A percentile compares a stretch with the other conserved stretches of the same genome.
These are phyloP conservation scores for Syzygium oleosum DNA, from an alignment of 345 rosid genomes.

Conservation along the genomic window DNA sequence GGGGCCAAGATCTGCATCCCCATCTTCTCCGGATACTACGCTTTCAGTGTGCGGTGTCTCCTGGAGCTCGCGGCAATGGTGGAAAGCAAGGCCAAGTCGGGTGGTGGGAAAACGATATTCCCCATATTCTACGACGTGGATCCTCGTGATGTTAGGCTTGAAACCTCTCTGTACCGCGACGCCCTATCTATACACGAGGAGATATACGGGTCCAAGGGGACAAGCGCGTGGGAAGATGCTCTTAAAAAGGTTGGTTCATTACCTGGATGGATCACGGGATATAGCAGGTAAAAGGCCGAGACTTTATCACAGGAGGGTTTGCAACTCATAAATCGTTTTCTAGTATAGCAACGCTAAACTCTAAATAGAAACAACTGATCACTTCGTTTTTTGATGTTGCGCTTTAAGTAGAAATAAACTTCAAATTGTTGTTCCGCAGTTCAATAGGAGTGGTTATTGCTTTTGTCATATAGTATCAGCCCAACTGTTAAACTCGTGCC, in stretches of 20 bases:
- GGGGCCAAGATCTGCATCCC: not conserved
- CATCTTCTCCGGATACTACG: no score
- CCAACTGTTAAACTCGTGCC: not conserved
- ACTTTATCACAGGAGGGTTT: no score
- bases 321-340: no score
- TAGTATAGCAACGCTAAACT: no score
- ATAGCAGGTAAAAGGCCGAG: fast-evolving
- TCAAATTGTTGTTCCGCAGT: no score
- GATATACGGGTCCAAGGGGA: fast-evolving
- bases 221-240: fast-evolving
- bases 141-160: fast-evolving
- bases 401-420: no score
- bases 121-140: not conserved
- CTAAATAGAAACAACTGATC: no score
- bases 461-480: not conserved
- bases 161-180: not conserved
- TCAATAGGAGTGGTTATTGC: no score
- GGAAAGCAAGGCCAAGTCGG: not conserved
- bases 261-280: fast-evolving
- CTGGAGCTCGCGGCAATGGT: not conserved
- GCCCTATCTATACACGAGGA: fast-evolving
- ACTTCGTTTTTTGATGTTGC: no score
- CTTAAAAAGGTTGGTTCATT: not conserved
- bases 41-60: fast-evolving
- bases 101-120: not conserved